Evolutionary conservation across 768 basidiomycete genomes (phyloP), one percentile per base, ranked within the genome.

Genomic region (Lentinula lateritia): DNA sequence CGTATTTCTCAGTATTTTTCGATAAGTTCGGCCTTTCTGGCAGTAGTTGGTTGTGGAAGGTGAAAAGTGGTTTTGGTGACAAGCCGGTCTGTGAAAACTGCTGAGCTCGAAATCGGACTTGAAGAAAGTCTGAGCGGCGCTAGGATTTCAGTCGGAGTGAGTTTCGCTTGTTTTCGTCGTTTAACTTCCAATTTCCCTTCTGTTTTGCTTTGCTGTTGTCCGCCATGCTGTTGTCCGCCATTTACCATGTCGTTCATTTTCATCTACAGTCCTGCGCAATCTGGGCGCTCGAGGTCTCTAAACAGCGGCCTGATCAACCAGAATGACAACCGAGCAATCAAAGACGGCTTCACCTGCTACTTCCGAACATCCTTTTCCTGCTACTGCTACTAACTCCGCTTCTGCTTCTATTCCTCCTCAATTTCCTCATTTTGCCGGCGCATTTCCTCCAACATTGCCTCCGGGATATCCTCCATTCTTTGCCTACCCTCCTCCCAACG

Each of bases 401-500:
- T 39, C 53, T 18, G n/a, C 42, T 58, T 58, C 45, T 35, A 18
- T 41, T 36, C 9, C 53, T 54, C 53, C 53, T 38, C 45, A 46
- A 28, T 59, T 59, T 32, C 32, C 58, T 41, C 58, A 59, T 38
- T 48, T 59, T 50, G 12, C 43, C 23, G 61, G 75, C 74, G 54
- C 62, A 50, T 58, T 34, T 41, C 71, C 73, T 23, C 73, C 71
- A 23, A 70, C 74, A 38, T 67, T 72, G 4, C 75, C 74, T 15
- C 75, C 70, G 9, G 69, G 74, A 1, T 65, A 71, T 36, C 77
- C 75, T 15, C 74, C 74, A 34, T 75, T 74, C 60, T 79, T 76
- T 64, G 68, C 74, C 9, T 81, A 75, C 52, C 78, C 80, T 10
- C 77, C 78, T 1, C 74, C 75, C 0, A 68, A 73, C 4, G 77